Conservation (phyloP, 306 rosid genomes). For the Pyrus bretschneideri region DNA sequence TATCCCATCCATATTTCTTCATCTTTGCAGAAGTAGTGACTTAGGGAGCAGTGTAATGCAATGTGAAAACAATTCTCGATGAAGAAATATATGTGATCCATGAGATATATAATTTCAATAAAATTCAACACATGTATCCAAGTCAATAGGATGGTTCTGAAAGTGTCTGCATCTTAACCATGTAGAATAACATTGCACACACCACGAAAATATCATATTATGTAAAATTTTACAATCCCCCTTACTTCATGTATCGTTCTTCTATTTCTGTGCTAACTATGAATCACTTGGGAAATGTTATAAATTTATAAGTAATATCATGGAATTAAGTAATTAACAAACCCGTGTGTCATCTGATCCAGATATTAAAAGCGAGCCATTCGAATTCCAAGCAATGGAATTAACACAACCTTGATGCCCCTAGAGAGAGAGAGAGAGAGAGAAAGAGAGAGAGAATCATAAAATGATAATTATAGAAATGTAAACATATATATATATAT, state of each 20-base stretch:
- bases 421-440: conserved; percentile 23
- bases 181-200: not conserved
- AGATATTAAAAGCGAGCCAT: conserved; percentile 77
- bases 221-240: not conserved
- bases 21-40: not conserved
- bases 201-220: not conserved
- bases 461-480: not conserved
- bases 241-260: not conserved
- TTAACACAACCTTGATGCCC: conserved; percentile 95
- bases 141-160: not conserved
- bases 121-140: not conserved
- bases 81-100: not conserved
- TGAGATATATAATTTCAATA: not conserved
- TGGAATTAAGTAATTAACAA: conserved; percentile 6
- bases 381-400: conserved; percentile 88
- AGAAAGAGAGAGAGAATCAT: not conserved
- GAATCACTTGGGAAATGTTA: not conserved
- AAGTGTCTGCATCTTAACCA: not conserved
- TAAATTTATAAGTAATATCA: not conserved
- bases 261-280: not conserved
- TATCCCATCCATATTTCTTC: not conserved
- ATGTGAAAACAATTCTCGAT: not conserved
- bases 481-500: not conserved
- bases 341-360: conserved; percentile 97
- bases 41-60: not conserved